Percentiles rank a stretch among this genome's conserved stretches.
These are phyloP conservation scores for Solanum pimpinellifolium DNA, from an alignment of 257 asterid genomes.

Conservation along the genomic window DNA sequence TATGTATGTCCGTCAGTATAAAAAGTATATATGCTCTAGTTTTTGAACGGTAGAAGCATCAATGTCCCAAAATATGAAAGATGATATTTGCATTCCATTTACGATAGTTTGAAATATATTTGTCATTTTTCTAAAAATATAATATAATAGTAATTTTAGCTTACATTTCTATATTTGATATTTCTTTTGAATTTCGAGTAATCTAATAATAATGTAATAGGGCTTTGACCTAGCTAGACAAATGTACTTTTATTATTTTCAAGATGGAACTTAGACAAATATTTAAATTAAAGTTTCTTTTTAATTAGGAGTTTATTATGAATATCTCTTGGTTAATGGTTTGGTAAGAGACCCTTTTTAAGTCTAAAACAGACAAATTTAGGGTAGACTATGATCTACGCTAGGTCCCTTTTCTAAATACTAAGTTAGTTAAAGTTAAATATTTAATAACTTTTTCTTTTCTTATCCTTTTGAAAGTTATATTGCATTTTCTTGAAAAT, in stretches of 20 bases:
- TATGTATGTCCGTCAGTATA: rapidly evolving
- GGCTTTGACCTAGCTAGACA: background rate
- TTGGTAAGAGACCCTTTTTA: background rate
- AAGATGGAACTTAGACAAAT: background rate
- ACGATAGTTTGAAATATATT: too few species aligned
- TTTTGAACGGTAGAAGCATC: too few species aligned
- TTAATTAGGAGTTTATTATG: background rate
- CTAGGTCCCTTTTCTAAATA: background rate
- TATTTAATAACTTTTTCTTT: background rate
- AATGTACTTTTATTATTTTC: background rate
- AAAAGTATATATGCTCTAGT: too few species aligned
- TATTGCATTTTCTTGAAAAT: background rate
- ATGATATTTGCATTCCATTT: too few species aligned
- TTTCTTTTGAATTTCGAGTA: background rate
- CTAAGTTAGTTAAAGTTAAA: background rate
- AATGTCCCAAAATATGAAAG: too few species aligned
- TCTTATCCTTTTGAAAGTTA: background rate
- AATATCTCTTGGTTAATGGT: background rate
- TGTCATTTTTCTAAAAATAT: too few species aligned
- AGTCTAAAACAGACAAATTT: background rate
- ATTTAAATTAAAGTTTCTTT: background rate
- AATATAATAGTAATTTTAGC: too few species aligned
- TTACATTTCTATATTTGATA: too few species aligned
- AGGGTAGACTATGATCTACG: background rate
- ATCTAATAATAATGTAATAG: too few species aligned